A percentile compares a stretch with the other conserved stretches of the same genome.
Conservation (phyloP, 1,284 basidiomycete genomes). For the Austroboletus sp. region DNA sequence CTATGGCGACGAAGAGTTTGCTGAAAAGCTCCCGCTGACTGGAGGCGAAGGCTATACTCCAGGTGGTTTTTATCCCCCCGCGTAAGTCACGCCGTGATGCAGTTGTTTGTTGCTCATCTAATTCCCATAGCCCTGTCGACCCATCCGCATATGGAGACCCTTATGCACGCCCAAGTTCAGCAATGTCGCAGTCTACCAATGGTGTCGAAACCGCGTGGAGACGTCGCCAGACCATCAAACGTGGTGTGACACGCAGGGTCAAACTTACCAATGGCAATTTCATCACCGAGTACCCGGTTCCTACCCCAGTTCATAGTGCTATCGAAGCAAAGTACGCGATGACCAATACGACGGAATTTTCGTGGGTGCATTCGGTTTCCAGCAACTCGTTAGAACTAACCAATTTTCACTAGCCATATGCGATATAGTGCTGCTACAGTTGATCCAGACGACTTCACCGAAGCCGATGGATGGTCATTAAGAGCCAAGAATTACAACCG, state of each 20-base stretch:
- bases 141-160: conserved; percentile 63
- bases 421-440: conserved; percentile 88
- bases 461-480: conserved; percentile 76
- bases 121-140: conserved; percentile 45
- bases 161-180: conserved; percentile 56
- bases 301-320: conserved; percentile 78
- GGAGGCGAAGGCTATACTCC: conserved; percentile 46
- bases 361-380: conserved; percentile 45
- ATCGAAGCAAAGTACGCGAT: conserved; percentile 75
- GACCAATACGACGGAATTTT: conserved; percentile 75
- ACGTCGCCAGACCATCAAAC: conserved; percentile 84
- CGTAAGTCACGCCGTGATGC: conserved; percentile 38
- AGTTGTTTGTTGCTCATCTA: not conserved
- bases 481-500: conserved; percentile 82
- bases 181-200: conserved; percentile 57
- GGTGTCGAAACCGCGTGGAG: conserved; percentile 74
- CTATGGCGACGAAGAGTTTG: conserved; percentile 58
- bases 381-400: conserved; percentile 6
- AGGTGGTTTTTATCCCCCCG: conserved; percentile 63
- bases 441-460: conserved; percentile 89
- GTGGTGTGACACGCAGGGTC: conserved; percentile 87
- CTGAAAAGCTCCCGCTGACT: conserved; percentile 69
- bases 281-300: conserved; percentile 86
- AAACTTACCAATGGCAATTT: conserved; percentile 90
- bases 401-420: conserved; percentile 59